Conservation (phyloP, 768 basidiomycete species). For the Trametes gibbosa region DNA sequence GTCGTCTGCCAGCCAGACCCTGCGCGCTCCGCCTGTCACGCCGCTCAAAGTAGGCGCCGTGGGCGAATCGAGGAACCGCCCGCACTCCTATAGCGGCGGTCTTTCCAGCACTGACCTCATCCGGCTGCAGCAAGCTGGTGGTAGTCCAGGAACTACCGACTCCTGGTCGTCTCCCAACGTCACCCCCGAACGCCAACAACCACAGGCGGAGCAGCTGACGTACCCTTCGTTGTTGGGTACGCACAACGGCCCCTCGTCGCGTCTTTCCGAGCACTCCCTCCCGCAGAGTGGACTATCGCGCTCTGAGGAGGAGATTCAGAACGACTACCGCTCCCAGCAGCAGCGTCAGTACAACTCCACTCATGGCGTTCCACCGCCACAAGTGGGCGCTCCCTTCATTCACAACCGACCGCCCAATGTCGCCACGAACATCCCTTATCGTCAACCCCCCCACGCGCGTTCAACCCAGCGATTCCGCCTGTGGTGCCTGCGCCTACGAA, state of each 20-base stretch:
- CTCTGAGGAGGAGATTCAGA: slow-evolving; percentile 35
- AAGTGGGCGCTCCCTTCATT: slow-evolving; percentile 38
- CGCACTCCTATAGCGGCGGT: slow-evolving; percentile 80
- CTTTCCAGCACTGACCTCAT: slow-evolving; percentile 71
- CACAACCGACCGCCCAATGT: slow-evolving; percentile 52
- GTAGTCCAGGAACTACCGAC: slow-evolving; percentile 30
- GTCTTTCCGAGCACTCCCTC: slow-evolving; percentile 51
- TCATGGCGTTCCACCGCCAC: slow-evolving; percentile 39
- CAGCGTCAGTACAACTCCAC: slow-evolving; percentile 52
- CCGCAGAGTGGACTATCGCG: slow-evolving; percentile 29
- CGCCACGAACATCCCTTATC: slow-evolving; percentile 50
- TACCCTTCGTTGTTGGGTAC: slow-evolving; percentile 66
- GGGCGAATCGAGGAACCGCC: slow-evolving; percentile 68
- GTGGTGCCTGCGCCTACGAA: slow-evolving; percentile 51
- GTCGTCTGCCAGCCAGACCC: slow-evolving; percentile 52
- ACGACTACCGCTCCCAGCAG: slow-evolving; percentile 59
- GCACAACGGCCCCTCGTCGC: slow-evolving; percentile 37
- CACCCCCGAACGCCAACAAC: slow-evolving; percentile 28
- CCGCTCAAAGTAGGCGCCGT: slow-evolving; percentile 51
- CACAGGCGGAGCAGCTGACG: slow-evolving; percentile 35
- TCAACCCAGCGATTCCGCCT: slow-evolving; percentile 46
- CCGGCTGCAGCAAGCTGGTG: slow-evolving; percentile 67
- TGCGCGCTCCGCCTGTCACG: slow-evolving; percentile 47
- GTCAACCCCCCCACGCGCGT: slow-evolving; percentile 55
- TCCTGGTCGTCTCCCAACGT: slow-evolving; percentile 29